phyloP scores from a whole-genome alignment of 202 grass and related monocot genomes.

The Setaria viridis region DNA sequence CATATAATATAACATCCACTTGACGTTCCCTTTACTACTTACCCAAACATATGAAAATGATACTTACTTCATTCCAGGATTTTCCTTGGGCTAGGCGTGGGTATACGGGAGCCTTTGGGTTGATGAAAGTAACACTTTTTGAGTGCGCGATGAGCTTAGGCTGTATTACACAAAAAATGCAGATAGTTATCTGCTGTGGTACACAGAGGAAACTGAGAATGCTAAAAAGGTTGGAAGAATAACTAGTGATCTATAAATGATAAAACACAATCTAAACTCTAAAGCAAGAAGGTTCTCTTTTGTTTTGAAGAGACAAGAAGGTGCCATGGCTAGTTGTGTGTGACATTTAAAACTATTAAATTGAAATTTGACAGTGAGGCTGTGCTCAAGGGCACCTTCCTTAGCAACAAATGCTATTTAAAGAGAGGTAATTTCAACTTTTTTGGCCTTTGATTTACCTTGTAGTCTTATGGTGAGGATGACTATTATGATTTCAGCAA shows the following conservation, averaged over 20 bases:
- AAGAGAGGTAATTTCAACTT: neutral
- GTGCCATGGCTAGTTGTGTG: neutral
- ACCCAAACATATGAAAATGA: conserved; percentile 8
- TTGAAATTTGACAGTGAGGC: neutral
- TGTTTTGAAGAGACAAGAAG: conserved; percentile 26
- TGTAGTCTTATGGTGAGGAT: neutral
- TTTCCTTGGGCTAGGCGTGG: conserved; percentile 90
- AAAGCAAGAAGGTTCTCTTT: neutral
- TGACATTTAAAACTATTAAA: neutral
- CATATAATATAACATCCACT: neutral
- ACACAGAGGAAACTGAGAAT: neutral
- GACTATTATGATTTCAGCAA: neutral
- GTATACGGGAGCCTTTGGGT: conserved; percentile 89
- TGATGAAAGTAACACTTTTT: conserved; percentile 69
- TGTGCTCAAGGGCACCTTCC: neutral
- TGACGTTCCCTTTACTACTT: neutral
- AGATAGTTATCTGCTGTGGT: conserved; percentile 1
- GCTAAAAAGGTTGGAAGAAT: neutral
- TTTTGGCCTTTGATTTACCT: neutral
- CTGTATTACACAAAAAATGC: conserved; percentile 52
- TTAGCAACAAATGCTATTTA: neutral
- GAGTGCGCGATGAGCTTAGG: conserved; percentile 76
- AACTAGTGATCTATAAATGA: neutral
- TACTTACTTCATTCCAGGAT: conserved; percentile 88
- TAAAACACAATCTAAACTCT: neutral